Conservation (phyloP, 2,329 filamentous ascomycete species). For the Clonostachys byssicola region DNA sequence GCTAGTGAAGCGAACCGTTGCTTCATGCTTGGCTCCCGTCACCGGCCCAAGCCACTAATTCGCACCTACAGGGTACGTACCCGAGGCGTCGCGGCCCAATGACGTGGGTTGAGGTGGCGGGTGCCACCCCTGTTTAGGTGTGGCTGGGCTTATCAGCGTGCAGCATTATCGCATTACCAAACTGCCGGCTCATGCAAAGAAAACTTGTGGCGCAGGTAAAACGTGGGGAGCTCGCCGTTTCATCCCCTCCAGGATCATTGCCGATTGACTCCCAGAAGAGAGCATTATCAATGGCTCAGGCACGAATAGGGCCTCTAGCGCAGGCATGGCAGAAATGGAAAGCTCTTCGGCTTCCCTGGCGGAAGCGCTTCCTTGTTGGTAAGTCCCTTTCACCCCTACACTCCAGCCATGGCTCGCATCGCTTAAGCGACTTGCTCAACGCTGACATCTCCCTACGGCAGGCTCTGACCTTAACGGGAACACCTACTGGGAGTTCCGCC, state of each 20-base stretch:
- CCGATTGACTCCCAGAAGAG: too few species aligned
- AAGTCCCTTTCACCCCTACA: constrained; percentile 11
- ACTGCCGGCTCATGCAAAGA: too few species aligned
- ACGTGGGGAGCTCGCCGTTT: too few species aligned
- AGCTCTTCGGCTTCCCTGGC: constrained; percentile 57
- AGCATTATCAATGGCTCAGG: neutral
- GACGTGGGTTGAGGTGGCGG: constrained; percentile 19
- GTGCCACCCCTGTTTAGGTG: constrained; percentile 1
- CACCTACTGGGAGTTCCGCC: constrained; percentile 66
- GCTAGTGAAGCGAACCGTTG: too few species aligned
- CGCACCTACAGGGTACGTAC: too few species aligned
- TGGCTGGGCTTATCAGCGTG: too few species aligned
- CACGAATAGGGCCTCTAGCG: constrained; percentile 25
- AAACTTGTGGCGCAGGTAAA: too few species aligned
- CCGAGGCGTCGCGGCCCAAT: constrained; percentile 4
- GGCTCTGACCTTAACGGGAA: constrained; percentile 63
- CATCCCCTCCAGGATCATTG: too few species aligned
- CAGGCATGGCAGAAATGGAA: constrained; percentile 60
- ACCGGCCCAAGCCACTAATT: too few species aligned
- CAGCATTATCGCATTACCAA: too few species aligned
- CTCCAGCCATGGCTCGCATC: neutral
- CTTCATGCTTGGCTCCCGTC: too few species aligned
- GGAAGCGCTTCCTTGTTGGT: constrained; percentile 60
- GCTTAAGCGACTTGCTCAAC: neutral
- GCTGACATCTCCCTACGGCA: constrained; percentile 16